These are phyloP conservation scores for Geotrichum ghanense DNA, from an alignment of 805 yeast genomes.

Conservation along the genomic window DNA sequence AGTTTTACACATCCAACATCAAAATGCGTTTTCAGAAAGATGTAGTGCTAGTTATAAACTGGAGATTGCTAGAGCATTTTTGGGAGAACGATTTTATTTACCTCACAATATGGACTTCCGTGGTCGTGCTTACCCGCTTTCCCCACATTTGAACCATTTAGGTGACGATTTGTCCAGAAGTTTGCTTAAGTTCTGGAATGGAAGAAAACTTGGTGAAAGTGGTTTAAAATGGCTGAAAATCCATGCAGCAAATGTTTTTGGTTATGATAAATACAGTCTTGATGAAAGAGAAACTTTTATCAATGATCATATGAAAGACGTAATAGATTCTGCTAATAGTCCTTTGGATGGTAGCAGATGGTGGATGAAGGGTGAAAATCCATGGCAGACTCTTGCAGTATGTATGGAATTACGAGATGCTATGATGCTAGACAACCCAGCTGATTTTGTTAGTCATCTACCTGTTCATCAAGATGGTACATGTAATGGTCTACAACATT, in stretches of 20 bases:
- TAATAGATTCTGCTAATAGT: constrained; percentile 35
- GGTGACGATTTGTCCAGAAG: constrained; percentile 53
- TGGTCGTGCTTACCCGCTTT: constrained; percentile 54
- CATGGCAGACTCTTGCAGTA: constrained; percentile 51
- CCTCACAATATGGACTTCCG: constrained; percentile 57
- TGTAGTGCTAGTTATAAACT: constrained; percentile 90
- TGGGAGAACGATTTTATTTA: constrained; percentile 49
- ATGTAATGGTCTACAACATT: constrained; percentile 58
- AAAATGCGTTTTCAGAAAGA: constrained; percentile 69
- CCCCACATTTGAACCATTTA: constrained; percentile 52
- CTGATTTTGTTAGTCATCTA: constrained; percentile 36
- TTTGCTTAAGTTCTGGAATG: constrained; percentile 49
- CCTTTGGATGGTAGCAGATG: constrained; percentile 38
- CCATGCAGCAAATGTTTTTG: constrained; percentile 49
- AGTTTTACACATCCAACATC: constrained; percentile 44
- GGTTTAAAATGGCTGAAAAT: constrained; percentile 53
- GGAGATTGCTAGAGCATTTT: constrained; percentile 88
- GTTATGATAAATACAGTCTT: constrained; percentile 43
- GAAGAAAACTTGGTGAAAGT: constrained; percentile 37
- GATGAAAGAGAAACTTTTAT: constrained; percentile 39
- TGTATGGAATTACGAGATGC: constrained; percentile 45
- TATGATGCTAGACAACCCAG: constrained; percentile 36
- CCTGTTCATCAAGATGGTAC: constrained; percentile 62
- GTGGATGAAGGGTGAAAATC: constrained; percentile 51
- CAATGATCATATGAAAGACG: constrained; percentile 34